Conservation (phyloP, 2,329 filamentous ascomycete species). For the Aschersonia sp. region DNA sequence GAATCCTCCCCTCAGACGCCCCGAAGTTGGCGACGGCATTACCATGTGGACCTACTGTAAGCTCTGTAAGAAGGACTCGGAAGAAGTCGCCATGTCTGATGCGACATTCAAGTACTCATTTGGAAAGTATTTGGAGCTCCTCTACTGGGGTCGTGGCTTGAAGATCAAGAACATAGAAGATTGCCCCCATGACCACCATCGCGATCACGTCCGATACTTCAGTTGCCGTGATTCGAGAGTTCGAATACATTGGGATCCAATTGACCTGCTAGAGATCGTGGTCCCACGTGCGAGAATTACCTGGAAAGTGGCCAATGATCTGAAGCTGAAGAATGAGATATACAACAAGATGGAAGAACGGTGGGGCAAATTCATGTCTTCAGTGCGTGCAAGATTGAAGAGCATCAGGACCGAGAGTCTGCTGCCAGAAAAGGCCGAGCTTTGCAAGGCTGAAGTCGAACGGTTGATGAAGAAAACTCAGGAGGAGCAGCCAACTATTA, state of each 20-base stretch:
- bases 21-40: slow-evolving; percentile 48
- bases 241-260: slow-evolving; percentile 81
- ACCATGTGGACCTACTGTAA: slow-evolving; percentile 98
- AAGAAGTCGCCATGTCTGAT: slow-evolving; percentile 80
- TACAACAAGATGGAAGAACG: slow-evolving; percentile 69
- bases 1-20: slow-evolving; percentile 25
- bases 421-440: slow-evolving; percentile 69
- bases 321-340: slow-evolving; percentile 84
- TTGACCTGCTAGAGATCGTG: slow-evolving; percentile 86
- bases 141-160: slow-evolving; percentile 84
- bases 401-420: slow-evolving; percentile 88
- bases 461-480: slow-evolving; percentile 62
- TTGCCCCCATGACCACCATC: slow-evolving; percentile 84
- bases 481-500: slow-evolving; percentile 63
- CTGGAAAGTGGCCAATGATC: slow-evolving; percentile 94
- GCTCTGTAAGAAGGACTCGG: slow-evolving; percentile 78
- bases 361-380: slow-evolving; percentile 74
- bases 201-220: slow-evolving; percentile 86
- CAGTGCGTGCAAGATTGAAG: slow-evolving; percentile 69
- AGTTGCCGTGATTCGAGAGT: slow-evolving; percentile 74
- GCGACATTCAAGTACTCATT: slow-evolving; percentile 98
- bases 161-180: slow-evolving; percentile 53
- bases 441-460: slow-evolving; percentile 72
- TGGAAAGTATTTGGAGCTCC: slow-evolving; percentile 93
- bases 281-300: slow-evolving; percentile 82